A percentile compares a stretch with the other conserved stretches of the same genome.
Conservation (phyloP, 177 flowering plant genomes). For the Vitis hybrid region DNA sequence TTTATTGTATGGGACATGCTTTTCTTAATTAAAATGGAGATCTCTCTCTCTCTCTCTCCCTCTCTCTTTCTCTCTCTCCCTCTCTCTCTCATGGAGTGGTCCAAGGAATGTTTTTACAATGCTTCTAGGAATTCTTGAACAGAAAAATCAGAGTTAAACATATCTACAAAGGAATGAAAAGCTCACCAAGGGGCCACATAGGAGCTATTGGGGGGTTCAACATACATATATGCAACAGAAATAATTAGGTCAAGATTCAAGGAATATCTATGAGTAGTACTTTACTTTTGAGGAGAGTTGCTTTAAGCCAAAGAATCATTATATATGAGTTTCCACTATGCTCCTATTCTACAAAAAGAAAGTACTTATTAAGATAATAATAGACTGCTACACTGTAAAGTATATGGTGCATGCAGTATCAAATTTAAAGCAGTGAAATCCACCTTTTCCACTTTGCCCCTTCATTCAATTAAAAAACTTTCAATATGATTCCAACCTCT, state of each 20-base stretch:
- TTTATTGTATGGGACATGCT: slow-evolving; percentile 22
- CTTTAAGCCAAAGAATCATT: no score
- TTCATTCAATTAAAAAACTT: no score
- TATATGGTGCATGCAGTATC: no score
- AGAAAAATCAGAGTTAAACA: slow-evolving; percentile 1
- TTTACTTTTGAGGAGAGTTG: neutral
- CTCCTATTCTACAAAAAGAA: no score
- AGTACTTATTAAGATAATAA: no score
- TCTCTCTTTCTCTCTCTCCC: slow-evolving; percentile 5
- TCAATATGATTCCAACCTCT: no score
- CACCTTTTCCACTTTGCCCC: no score
- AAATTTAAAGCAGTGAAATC: no score
- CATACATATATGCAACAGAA: slow-evolving; percentile 12
- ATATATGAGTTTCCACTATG: no score
- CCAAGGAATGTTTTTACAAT: no score
- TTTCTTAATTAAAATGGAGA: slow-evolving; percentile 25
- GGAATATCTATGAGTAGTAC: slow-evolving; percentile 7
- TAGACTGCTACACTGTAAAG: no score
- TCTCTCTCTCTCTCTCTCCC: slow-evolving; percentile 10
- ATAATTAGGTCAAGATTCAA: slow-evolving; percentile 19
- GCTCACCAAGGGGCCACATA: neutral
- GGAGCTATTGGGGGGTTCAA: slow-evolving; percentile 13
- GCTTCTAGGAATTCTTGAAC: no score
- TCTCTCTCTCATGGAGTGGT: neutral
- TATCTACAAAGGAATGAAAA: slow-evolving; percentile 11